A percentile compares a stretch with the other conserved stretches of the same genome.
These are phyloP conservation scores for Botrytis medusae DNA, from an alignment of 2,329 filamentous ascomycete genomes.

Conservation along the genomic window DNA sequence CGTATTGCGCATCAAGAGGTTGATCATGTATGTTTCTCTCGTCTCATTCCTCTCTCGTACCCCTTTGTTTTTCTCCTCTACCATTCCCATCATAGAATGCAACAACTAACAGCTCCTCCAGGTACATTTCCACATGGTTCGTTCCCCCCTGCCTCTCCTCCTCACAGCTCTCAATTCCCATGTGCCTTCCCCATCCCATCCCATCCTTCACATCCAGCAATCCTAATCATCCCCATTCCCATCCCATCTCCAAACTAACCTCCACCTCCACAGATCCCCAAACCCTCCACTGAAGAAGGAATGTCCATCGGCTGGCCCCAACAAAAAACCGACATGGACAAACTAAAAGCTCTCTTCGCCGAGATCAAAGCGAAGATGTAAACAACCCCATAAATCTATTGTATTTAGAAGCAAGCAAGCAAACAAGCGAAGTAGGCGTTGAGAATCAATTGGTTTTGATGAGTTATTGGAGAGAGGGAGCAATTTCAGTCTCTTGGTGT, in stretches of 20 bases:
- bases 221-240: background rate
- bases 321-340: constrained; percentile 74
- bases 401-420: background rate
- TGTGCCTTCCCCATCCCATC: background rate
- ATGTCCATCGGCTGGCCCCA: constrained; percentile 79
- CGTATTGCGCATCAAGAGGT: constrained; percentile 87
- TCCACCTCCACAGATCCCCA: constrained; percentile 71
- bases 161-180: background rate
- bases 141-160: background rate
- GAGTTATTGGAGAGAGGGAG: background rate
- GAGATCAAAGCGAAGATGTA: constrained; percentile 91
- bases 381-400: constrained; percentile 16
- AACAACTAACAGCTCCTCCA: constrained; percentile 39
- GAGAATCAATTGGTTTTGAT: background rate
- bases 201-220: background rate
- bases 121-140: constrained; percentile 91
- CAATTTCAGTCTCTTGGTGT: background rate
- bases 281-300: constrained; percentile 81
- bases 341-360: constrained; percentile 74
- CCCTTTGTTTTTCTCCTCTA: background rate
- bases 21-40: constrained; percentile 69
- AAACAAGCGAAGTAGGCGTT: background rate
- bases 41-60: background rate
- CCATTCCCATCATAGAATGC: background rate
- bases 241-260: background rate